A percentile compares a stretch with the other conserved stretches of the same genome.
Evolutionary conservation across 495 filamentous ascomycete genomes (phyloP).

Genomic region (Xylaria venustula): DNA sequence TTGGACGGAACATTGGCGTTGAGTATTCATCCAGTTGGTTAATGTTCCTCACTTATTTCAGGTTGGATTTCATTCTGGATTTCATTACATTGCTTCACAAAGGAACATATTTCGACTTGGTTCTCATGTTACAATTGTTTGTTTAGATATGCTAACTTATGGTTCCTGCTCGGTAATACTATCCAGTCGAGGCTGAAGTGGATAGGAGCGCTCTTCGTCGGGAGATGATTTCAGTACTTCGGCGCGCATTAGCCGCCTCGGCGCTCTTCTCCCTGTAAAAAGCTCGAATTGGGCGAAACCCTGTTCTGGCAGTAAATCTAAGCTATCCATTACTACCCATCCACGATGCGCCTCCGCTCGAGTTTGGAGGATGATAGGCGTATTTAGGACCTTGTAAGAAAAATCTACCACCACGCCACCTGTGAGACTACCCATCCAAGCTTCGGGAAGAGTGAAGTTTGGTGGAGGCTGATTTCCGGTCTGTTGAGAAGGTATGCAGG

Average conservation of each 20-base stretch:
- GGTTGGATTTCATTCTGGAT: too few relatives aligned
- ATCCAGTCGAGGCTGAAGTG: conserved; percentile 31
- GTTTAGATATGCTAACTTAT: background rate
- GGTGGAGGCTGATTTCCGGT: conserved; percentile 58
- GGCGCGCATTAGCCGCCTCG: conserved; percentile 63
- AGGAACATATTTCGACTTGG: too few relatives aligned
- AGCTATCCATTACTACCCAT: conserved; percentile 70
- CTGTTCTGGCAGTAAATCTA: conserved; percentile 73
- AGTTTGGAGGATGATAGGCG: conserved; percentile 63
- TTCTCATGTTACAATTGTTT: too few relatives aligned
- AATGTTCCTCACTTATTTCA: too few relatives aligned
- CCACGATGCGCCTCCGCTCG: conserved; percentile 58
- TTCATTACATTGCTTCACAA: too few relatives aligned
- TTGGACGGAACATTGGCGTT: too few relatives aligned
- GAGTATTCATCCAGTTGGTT: too few relatives aligned
- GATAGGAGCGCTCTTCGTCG: conserved; percentile 31
- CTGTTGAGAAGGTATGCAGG: conserved; percentile 67
- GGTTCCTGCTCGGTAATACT: conserved; percentile 31
- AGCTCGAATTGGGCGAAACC: conserved; percentile 77
- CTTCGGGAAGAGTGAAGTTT: conserved; percentile 64
- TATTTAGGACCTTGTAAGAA: conserved; percentile 66
- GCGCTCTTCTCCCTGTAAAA: conserved; percentile 70
- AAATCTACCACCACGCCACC: conserved; percentile 73
- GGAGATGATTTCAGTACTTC: conserved; percentile 58
- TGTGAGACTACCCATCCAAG: conserved; percentile 68